Evolutionary conservation across 495 filamentous ascomycete species (phyloP), one percentile per base, ranked within the genome.

Genomic region (Aspergillus nanangensis): DNA sequence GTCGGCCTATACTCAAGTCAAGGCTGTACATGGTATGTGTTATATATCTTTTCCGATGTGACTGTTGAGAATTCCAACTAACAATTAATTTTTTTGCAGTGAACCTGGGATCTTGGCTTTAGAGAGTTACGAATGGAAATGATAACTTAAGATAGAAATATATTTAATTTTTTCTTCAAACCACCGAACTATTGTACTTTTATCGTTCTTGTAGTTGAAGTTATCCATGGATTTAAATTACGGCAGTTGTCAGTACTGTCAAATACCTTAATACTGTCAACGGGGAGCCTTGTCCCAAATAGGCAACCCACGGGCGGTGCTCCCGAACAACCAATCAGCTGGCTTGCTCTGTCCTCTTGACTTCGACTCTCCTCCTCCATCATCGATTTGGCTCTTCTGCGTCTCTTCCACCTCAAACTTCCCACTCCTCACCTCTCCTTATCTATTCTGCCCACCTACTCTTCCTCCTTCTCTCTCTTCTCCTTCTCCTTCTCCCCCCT

Each of bases 1-100:
- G 45, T 78, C 71, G 36, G 77, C 78, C 11, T 92, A 92, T 61
- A 80, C 78, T 33, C 80, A 86, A 47, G 70, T 74, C 45, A 90
- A 90, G 71, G 68, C 78, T 14, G 75, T 89, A 29, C 83, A 87
- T 67, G 80, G 35, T 38, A 38, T 2, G 35, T n/a, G n/a, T 37
- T 19, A 7, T 37, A 17, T 38, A 2, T 38, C 19, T 38, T 38
- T 20, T 3, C 15, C 14, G 9, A 18, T 38, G 11, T 38, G n/a
- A 2, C 2, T 1, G 9, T 38, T 2, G 3, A 9, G n/a, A n/a
- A n/a, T n/a, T n/a, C n/a, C n/a, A n/a, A n/a, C n/a, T n/a, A n/a
- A n/a, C n/a, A 17, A 20, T 15, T 38, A 15, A 38, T 20, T 14
- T 13, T 8, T 20, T 13, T 18, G n/a, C 17, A 38, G 35, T 38